These are phyloP conservation scores for Micractinium sp. DNA, from an alignment of 139 green algal species.

Conservation along the genomic window DNA sequence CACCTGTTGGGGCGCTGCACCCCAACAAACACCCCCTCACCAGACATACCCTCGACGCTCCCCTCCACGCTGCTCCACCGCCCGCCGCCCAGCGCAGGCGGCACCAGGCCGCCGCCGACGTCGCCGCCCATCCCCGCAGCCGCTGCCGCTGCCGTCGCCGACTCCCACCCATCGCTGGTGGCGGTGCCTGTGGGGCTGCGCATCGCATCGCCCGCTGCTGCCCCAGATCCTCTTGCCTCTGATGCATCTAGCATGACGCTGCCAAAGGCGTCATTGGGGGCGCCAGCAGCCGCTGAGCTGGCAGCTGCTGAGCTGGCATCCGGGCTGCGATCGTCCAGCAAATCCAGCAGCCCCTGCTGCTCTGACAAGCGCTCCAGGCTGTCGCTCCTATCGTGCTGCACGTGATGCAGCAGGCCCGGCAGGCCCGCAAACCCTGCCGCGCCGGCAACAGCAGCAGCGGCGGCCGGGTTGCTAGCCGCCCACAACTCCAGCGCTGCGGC, in stretches of 20 bases:
- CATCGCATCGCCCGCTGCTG: neutral
- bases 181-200: neutral
- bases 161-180: neutral
- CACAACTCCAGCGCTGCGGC: neutral
- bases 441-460: neutral
- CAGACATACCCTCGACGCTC: neutral
- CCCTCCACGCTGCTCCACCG: conserved; percentile 31
- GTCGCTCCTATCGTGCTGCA: conserved; percentile 24
- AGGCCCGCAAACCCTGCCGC: neutral
- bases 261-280: neutral
- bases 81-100: neutral
- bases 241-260: neutral
- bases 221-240: no score
- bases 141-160: neutral
- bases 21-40: neutral
- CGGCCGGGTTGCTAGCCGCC: neutral
- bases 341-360: conserved; percentile 21
- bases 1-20: no score
- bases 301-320: neutral
- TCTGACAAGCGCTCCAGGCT: conserved; percentile 36
- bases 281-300: neutral
- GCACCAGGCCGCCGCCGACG: neutral
- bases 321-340: conserved; percentile 6
- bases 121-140: neutral
- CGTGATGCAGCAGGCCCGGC: conserved; percentile 8